phyloP scores from a whole-genome alignment of 2,329 filamentous ascomycete genomes.

The Calonectria pteridis region DNA sequence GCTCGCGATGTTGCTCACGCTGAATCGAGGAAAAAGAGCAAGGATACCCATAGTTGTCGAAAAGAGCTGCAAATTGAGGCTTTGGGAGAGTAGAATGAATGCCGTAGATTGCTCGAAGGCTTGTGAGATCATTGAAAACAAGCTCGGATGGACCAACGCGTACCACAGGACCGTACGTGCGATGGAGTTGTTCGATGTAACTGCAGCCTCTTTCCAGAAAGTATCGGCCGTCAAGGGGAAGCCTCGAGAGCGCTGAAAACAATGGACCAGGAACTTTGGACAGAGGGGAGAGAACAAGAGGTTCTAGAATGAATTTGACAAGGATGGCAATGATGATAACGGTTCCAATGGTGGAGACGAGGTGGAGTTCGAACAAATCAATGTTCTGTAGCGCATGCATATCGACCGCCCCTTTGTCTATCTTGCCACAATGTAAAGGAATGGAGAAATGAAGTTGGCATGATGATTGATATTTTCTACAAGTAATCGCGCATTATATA shows the following conservation, averaged over 20 bases:
- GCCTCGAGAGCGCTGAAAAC: background rate
- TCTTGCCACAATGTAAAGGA: background rate
- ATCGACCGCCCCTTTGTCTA: background rate
- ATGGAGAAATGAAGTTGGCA: background rate
- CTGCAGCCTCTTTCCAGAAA: background rate
- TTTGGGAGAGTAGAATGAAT: background rate
- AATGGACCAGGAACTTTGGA: background rate
- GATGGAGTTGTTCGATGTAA: conserved; percentile 2
- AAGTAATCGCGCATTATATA: background rate
- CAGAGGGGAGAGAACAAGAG: background rate
- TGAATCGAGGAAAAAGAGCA: background rate
- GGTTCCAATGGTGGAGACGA: background rate
- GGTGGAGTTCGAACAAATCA: background rate
- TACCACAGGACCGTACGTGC: background rate
- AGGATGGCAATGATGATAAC: background rate
- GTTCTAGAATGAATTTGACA: background rate
- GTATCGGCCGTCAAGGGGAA: background rate
- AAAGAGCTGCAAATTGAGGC: background rate
- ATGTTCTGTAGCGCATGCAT: background rate
- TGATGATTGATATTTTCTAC: background rate
- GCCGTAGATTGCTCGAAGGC: background rate
- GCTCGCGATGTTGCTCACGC: background rate
- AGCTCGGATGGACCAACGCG: background rate
- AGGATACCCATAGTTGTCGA: background rate
- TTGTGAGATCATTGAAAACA: background rate